These are phyloP conservation scores for Ceratocystis diversiconidia DNA, from an alignment of 2,329 filamentous ascomycete genomes.

Conservation along the genomic window DNA sequence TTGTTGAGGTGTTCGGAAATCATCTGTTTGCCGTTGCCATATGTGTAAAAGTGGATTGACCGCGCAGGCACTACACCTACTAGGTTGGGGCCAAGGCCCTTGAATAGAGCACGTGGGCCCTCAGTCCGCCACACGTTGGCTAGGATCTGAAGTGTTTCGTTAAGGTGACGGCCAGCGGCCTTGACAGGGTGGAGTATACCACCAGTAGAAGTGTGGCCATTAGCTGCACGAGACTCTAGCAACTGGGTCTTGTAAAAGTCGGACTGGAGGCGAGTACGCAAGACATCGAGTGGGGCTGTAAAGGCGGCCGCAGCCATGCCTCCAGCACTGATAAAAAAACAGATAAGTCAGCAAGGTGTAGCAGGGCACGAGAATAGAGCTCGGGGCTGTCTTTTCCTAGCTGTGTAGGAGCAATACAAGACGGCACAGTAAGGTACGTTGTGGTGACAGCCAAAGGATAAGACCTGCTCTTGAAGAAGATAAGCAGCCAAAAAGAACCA, in stretches of 20 bases:
- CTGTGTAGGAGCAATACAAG: not conserved
- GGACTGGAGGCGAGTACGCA: slow-evolving; percentile 86
- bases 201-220: slow-evolving; percentile 29
- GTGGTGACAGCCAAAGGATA: not conserved
- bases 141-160: slow-evolving; percentile 77
- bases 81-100: slow-evolving; percentile 80
- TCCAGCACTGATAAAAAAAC: slow-evolving; percentile 45
- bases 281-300: slow-evolving; percentile 85
- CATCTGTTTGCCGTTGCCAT: slow-evolving; percentile 79
- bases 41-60: slow-evolving; percentile 86
- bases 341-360: slow-evolving; percentile 5
- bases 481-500: not conserved
- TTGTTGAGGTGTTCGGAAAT: slow-evolving; percentile 62
- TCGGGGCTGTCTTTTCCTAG: not conserved
- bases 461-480: not conserved
- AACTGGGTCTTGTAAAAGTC: slow-evolving; percentile 82
- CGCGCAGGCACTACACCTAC: slow-evolving; percentile 79
- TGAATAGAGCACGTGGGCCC: slow-evolving; percentile 79
- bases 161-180: slow-evolving; percentile 57
- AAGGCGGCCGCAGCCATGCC: slow-evolving; percentile 85
- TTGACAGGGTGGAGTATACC: slow-evolving; percentile 44
- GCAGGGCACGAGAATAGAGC: not conserved
- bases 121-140: slow-evolving; percentile 65
- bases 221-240: slow-evolving; percentile 47
- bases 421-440: not conserved